These are phyloP conservation scores for Candida adriatica DNA, from an alignment of 805 yeast species.

Conservation along the genomic window DNA sequence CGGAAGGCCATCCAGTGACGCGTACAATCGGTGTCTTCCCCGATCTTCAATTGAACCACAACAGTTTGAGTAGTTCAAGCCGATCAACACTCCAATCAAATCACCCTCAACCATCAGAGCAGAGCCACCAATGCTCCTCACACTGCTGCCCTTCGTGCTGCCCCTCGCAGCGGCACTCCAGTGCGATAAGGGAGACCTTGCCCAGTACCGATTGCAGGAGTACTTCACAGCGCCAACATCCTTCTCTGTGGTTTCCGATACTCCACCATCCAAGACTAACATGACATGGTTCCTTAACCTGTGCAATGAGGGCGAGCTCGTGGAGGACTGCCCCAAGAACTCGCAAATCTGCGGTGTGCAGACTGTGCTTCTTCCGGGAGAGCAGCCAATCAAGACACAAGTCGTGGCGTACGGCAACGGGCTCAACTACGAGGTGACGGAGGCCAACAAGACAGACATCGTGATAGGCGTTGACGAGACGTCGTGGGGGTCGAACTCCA, in stretches of 20 bases:
- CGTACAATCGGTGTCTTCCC: too few relatives aligned
- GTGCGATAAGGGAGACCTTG: constrained; percentile 17
- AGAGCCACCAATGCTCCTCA: constrained; percentile 1
- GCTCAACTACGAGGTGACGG: constrained; percentile 27
- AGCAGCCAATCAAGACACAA: constrained; percentile 45
- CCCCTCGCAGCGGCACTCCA: constrained; percentile 10
- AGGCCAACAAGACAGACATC: constrained; percentile 27
- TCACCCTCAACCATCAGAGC: too few relatives aligned
- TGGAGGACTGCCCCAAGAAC: constrained; percentile 54
- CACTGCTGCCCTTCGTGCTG: constrained; percentile 1
- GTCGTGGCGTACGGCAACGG: constrained; percentile 50
- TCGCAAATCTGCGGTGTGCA: constrained; percentile 78
- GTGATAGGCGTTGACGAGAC: constrained; percentile 41
- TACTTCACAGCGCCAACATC: constrained; percentile 42
- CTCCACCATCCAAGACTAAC: constrained; percentile 74
- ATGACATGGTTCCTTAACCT: constrained; percentile 66
- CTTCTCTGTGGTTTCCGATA: constrained; percentile 35
- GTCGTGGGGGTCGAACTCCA: constrained; percentile 60
- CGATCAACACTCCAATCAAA: too few relatives aligned
- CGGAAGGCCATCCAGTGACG: too few relatives aligned
- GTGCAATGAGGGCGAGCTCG: constrained; percentile 42
- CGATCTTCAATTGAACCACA: too few relatives aligned
- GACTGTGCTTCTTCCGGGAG: constrained; percentile 42
- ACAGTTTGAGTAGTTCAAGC: too few relatives aligned
- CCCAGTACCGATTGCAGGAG: constrained; percentile 16